Evolutionary conservation across 116 monocot genomes (phyloP).

Genomic region (Phalaenopsis hybrid): DNA sequence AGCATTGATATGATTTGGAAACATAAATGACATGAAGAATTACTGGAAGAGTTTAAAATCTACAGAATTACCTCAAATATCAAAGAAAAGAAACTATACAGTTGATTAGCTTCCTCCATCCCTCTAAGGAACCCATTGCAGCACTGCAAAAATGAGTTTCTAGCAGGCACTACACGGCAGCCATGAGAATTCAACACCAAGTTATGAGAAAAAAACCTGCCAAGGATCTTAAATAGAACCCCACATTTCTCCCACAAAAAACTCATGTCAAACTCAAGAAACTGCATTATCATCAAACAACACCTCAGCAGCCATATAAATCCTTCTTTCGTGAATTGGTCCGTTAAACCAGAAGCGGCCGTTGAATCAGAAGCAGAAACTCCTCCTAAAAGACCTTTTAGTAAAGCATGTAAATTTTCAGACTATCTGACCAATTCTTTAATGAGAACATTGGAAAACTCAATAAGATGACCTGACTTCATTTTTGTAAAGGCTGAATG

Average conservation of each 20-base stretch:
- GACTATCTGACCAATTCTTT: constrained; percentile 16
- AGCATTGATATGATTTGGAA: no score
- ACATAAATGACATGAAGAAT: no score
- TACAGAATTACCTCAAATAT: constrained; percentile 36
- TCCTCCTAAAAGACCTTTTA: neutral
- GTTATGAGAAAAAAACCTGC: constrained; percentile 12
- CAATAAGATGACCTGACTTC: constrained; percentile 4
- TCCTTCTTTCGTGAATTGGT: constrained; percentile 3
- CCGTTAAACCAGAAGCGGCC: neutral
- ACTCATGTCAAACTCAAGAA: constrained; percentile 35
- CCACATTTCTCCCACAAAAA: constrained; percentile 31
- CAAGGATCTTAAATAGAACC: constrained; percentile 20
- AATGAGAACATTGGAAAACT: constrained; percentile 26
- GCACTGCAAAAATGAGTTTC: neutral
- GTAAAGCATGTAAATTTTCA: constrained; percentile 11
- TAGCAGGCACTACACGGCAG: neutral
- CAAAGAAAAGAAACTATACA: neutral
- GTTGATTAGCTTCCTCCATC: neutral
- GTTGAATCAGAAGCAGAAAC: neutral
- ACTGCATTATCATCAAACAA: constrained; percentile 22
- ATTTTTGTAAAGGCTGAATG: constrained; percentile 1
- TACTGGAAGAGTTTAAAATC: neutral
- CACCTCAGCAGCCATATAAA: constrained; percentile 23
- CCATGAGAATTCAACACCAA: neutral
- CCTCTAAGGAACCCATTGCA: neutral